Conservation (phyloP, 495 filamentous ascomycete species). For the Hyphodiscus hymeniophilus region DNA sequence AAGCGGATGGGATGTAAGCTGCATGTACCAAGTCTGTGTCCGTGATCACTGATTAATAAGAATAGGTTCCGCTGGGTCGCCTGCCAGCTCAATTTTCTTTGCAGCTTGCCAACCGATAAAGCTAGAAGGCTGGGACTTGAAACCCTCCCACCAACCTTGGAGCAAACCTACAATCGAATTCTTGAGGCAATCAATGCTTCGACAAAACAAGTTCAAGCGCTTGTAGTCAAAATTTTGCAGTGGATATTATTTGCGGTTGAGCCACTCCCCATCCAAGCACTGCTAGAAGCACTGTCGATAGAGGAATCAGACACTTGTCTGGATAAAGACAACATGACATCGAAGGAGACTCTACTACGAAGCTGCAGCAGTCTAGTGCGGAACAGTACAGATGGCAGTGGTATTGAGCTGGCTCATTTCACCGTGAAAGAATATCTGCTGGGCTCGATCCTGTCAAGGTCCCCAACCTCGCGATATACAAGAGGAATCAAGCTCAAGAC, state of each 20-base stretch:
- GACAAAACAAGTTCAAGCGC: constrained; percentile 7
- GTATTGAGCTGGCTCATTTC: constrained; percentile 29
- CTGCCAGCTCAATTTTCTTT: constrained; percentile 33
- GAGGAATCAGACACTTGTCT: constrained; percentile 6
- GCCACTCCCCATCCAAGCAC: constrained; percentile 4
- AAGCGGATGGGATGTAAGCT: constrained; percentile 26
- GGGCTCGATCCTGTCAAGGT: constrained; percentile 2
- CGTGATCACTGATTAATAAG: neutral
- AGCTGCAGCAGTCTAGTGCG: constrained; percentile 28
- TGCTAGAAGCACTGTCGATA: constrained; percentile 23
- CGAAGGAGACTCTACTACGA: constrained; percentile 20
- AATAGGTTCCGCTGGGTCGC: constrained; percentile 34
- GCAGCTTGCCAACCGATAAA: constrained; percentile 25
- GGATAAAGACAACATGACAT: constrained; percentile 15
- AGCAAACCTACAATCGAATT: constrained; percentile 30
- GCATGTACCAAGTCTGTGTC: constrained; percentile 2
- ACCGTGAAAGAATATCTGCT: constrained; percentile 29
- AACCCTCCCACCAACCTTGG: constrained; percentile 26
- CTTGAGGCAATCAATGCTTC: constrained; percentile 23
- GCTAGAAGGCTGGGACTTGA: constrained; percentile 24
- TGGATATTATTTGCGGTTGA: constrained; percentile 15
- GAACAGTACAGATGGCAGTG: neutral
- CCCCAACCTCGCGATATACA: constrained; percentile 1
- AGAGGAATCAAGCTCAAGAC: too few relatives aligned
- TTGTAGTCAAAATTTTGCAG: constrained; percentile 23